Conservation (phyloP, 305 asterid species). For the Rubia tinctorum region DNA sequence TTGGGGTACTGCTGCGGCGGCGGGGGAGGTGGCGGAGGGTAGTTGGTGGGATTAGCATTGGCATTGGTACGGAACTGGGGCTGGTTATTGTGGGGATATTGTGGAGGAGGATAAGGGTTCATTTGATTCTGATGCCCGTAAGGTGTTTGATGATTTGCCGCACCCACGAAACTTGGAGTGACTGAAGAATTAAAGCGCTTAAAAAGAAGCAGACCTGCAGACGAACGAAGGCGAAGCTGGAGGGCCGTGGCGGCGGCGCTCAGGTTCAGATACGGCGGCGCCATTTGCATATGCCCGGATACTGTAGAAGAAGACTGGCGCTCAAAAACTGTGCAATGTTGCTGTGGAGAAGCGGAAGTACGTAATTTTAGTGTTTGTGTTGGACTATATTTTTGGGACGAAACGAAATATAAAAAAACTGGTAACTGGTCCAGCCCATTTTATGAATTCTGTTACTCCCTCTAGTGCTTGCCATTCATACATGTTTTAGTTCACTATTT, state of each 20-base stretch:
- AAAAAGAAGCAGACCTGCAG: neutral
- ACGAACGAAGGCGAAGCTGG: constrained; percentile 2
- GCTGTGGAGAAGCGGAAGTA: neutral
- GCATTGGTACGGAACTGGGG: constrained; percentile 2
- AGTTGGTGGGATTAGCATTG: constrained; percentile 4
- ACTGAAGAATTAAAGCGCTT: constrained; percentile 26
- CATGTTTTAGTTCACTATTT: too few relatives aligned
- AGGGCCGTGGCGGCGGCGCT: neutral
- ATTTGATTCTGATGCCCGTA: constrained; percentile 31
- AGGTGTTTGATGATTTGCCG: constrained; percentile 37
- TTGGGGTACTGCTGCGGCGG: neutral
- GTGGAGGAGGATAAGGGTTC: constrained; percentile 20
- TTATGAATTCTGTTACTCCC: too few relatives aligned
- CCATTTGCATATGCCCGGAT: constrained; percentile 5
- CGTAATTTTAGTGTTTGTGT: neutral
- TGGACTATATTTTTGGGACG: neutral
- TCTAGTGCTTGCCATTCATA: too few relatives aligned
- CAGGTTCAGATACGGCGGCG: constrained; percentile 6
- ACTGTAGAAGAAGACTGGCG: neutral
- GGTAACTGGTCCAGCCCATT: neutral
- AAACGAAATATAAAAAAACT: neutral
- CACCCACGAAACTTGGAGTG: constrained; percentile 19
- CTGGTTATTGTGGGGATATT: constrained; percentile 31
- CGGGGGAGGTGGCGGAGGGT: constrained; percentile 9
- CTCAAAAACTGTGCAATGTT: neutral